These are phyloP conservation scores for Elsinoe ampelina DNA, from an alignment of 2,329 filamentous ascomycete genomes.

Conservation along the genomic window DNA sequence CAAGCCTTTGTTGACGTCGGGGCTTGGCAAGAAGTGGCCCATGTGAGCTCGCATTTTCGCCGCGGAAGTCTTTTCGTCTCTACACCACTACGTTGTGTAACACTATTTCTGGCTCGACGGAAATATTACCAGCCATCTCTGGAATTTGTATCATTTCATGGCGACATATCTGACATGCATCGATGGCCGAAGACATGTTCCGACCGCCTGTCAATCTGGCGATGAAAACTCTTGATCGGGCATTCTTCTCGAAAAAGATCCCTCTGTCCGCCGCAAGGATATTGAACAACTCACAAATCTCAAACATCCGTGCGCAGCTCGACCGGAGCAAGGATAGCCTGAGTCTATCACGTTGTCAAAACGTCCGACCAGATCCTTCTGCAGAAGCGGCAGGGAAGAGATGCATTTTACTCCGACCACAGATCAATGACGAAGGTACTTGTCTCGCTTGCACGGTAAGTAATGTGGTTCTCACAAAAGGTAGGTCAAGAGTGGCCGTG, in stretches of 20 bases:
- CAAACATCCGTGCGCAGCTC: conserved; percentile 58
- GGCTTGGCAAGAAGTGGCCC: conserved; percentile 5
- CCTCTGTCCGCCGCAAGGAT: conserved; percentile 71
- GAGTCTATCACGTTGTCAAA: conserved; percentile 51
- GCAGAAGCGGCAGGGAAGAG: conserved; percentile 39
- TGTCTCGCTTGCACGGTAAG: conserved; percentile 14
- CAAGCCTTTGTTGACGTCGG: conserved; percentile 5
- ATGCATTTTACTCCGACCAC: conserved; percentile 38
- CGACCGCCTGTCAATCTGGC: conserved; percentile 72
- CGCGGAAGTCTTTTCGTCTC: background rate
- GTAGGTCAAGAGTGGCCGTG: conserved; percentile 55
- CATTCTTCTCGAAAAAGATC: conserved; percentile 69
- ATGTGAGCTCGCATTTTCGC: background rate
- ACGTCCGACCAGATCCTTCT: conserved; percentile 54
- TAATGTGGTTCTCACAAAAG: conserved; percentile 17
- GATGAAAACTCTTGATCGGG: conserved; percentile 70
- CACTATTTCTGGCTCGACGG: background rate
- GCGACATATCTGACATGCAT: background rate
- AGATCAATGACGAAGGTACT: conserved; percentile 26
- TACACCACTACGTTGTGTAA: background rate
- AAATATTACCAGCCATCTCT: background rate
- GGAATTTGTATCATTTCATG: background rate
- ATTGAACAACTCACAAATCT: conserved; percentile 64
- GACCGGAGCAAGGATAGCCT: conserved; percentile 58
- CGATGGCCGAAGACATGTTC: conserved; percentile 47